Conservation (phyloP, 2,329 filamentous ascomycete species). For the Monosporascus sp. region DNA sequence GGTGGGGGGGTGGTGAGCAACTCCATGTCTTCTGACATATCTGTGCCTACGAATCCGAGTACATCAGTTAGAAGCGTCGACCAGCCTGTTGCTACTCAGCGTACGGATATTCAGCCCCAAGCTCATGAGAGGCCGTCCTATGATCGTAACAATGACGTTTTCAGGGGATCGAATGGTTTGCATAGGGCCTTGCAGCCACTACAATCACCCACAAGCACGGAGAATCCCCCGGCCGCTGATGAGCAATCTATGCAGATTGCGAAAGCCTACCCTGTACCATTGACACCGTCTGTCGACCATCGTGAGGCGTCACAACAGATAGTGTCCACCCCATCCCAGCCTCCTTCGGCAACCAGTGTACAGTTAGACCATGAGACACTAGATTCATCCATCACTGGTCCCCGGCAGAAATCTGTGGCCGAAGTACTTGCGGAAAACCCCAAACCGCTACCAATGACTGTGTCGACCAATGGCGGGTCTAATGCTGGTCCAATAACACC, state of each 20-base stretch:
- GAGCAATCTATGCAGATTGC: background rate
- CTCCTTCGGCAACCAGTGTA: background rate
- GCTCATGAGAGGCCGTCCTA: background rate
- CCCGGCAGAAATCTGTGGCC: slow-evolving; percentile 26
- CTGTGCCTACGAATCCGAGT: background rate
- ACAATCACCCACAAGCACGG: background rate
- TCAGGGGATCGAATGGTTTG: background rate
- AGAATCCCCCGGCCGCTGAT: background rate
- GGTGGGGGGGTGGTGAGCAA: background rate
- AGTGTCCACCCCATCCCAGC: background rate
- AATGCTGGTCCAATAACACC: slow-evolving; percentile 22
- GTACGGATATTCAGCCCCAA: background rate
- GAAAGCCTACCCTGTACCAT: slow-evolving; percentile 1
- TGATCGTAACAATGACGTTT: background rate
- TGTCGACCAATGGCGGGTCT: slow-evolving; percentile 12
- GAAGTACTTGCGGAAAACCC: slow-evolving; percentile 24
- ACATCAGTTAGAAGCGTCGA: background rate
- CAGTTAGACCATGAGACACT: slow-evolving; percentile 13
- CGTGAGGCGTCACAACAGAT: slow-evolving; percentile 2
- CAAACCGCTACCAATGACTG: slow-evolving; percentile 2
- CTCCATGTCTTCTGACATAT: background rate
- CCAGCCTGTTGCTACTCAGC: background rate
- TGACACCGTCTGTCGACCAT: slow-evolving; percentile 1
- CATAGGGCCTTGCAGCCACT: background rate
- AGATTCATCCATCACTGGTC: slow-evolving; percentile 21